A percentile compares a stretch with the other conserved stretches of the same genome.
Evolutionary conservation across 2,329 filamentous ascomycete species (phyloP).

Genomic region (Cladosporium sp.): DNA sequence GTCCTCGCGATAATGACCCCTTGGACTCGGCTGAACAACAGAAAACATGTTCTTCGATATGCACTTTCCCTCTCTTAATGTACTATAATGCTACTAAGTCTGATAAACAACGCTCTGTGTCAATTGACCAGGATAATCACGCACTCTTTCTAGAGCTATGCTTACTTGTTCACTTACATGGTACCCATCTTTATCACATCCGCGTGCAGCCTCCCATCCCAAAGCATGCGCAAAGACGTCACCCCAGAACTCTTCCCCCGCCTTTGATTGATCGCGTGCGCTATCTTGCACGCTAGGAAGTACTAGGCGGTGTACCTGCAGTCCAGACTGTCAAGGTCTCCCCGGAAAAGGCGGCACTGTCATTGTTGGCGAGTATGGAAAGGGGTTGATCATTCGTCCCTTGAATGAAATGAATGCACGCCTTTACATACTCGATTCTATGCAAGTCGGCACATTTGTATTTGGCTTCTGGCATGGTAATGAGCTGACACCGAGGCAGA

Average conservation of each 20-base stretch:
- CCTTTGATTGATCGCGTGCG: slow-evolving; percentile 8
- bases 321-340: not conserved
- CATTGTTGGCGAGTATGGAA: not conserved
- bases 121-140: too few species aligned
- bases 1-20: not conserved
- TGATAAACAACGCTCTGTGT: too few species aligned
- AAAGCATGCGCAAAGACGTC: not conserved
- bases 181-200: not conserved
- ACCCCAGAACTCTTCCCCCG: not conserved
- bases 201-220: not conserved
- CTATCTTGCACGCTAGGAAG: not conserved
- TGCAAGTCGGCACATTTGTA: not conserved
- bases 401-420: not conserved
- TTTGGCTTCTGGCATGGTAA: not conserved
- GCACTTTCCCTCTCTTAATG: not conserved
- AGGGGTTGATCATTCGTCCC: not conserved
- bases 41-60: not conserved
- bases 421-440: not conserved
- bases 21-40: not conserved
- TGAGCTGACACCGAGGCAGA: not conserved
- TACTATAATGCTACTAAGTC: too few species aligned
- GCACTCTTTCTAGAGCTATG: too few species aligned
- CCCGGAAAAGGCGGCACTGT: slow-evolving; percentile 1
- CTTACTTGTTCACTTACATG: not conserved
- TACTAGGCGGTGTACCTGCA: slow-evolving; percentile 5